phyloP scores from a whole-genome alignment of 306 rosid species.

The Purshia tridentata region DNA sequence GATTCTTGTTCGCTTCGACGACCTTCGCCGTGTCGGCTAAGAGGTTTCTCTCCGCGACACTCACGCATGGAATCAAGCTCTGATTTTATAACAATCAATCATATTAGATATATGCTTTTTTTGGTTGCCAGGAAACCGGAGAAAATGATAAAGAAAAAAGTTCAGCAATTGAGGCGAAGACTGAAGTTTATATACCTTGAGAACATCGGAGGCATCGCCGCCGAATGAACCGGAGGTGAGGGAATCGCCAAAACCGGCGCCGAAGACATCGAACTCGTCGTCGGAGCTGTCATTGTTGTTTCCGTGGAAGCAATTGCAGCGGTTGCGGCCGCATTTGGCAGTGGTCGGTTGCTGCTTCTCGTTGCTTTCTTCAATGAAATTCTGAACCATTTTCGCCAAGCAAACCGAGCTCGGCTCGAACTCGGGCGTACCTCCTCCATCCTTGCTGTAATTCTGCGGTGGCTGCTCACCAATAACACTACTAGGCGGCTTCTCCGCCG shows the following conservation, averaged over 20 bases:
- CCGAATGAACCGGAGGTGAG: conserved; percentile 53
- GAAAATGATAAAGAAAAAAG: background rate
- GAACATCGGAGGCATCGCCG: conserved; percentile 59
- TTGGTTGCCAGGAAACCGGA: conserved; percentile 14
- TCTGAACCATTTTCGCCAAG: conserved; percentile 90
- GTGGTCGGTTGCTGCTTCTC: conserved; percentile 49
- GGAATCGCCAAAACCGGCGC: conserved; percentile 54
- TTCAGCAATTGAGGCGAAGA: background rate
- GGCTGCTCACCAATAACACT: conserved; percentile 24
- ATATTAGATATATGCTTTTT: background rate
- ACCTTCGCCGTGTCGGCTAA: conserved; percentile 85
- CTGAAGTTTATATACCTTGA: conserved; percentile 55
- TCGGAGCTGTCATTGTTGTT: conserved; percentile 85
- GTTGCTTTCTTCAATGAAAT: conserved; percentile 73
- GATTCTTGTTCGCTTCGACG: conserved; percentile 67
- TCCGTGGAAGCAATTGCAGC: conserved; percentile 91
- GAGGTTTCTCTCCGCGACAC: conserved; percentile 79
- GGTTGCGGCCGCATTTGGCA: conserved; percentile 67
- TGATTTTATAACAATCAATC: conserved; percentile 17
- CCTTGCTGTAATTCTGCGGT: conserved; percentile 32
- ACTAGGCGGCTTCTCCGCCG: conserved; percentile 43
- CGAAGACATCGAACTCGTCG: conserved; percentile 74
- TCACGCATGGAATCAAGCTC: conserved; percentile 74
- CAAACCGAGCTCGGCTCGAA: conserved; percentile 84
- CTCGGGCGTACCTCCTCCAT: conserved; percentile 42